phyloP scores from a whole-genome alignment of 306 rosid species.

The Coriaria nepalensis region DNA sequence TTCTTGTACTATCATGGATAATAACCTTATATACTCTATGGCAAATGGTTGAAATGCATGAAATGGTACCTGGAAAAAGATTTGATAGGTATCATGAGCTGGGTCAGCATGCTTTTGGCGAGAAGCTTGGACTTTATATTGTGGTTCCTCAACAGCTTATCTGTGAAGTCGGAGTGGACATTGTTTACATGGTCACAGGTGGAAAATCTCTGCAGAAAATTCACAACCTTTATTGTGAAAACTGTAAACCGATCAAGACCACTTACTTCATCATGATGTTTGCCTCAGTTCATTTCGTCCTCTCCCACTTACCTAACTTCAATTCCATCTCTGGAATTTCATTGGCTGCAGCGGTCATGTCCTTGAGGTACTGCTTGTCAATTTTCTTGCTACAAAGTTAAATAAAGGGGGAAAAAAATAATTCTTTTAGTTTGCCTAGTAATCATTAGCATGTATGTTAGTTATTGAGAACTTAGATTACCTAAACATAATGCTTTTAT shows the following conservation, averaged over 20 bases:
- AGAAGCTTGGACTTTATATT: conserved; percentile 46
- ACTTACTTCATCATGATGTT: conserved; percentile 46
- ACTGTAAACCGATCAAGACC: conserved; percentile 22
- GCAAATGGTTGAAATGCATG: conserved; percentile 66
- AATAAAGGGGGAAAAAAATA: too few relatives aligned
- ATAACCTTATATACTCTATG: conserved; percentile 45
- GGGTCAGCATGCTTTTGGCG: conserved; percentile 48
- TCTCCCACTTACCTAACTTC: conserved; percentile 50
- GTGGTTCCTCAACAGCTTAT: conserved; percentile 49
- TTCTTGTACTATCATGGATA: conserved; percentile 38
- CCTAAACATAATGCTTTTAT: too few relatives aligned
- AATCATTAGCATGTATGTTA: too few relatives aligned
- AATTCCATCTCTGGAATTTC: conserved; percentile 40
- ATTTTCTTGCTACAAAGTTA: not conserved
- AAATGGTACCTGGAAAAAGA: conserved; percentile 44
- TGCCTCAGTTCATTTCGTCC: conserved; percentile 44
- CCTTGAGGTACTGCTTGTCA: conserved; percentile 24
- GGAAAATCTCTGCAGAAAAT: conserved; percentile 41
- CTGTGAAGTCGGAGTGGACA: conserved; percentile 30
- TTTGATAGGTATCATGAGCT: conserved; percentile 51
- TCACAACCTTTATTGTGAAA: conserved; percentile 18
- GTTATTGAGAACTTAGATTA: too few relatives aligned
- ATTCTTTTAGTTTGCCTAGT: too few relatives aligned
- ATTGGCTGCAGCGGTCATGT: conserved; percentile 37
- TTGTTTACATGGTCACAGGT: conserved; percentile 51